phyloP scores from a whole-genome alignment of 1,139 yeast genomes.

The Kazachstania sp. region DNA sequence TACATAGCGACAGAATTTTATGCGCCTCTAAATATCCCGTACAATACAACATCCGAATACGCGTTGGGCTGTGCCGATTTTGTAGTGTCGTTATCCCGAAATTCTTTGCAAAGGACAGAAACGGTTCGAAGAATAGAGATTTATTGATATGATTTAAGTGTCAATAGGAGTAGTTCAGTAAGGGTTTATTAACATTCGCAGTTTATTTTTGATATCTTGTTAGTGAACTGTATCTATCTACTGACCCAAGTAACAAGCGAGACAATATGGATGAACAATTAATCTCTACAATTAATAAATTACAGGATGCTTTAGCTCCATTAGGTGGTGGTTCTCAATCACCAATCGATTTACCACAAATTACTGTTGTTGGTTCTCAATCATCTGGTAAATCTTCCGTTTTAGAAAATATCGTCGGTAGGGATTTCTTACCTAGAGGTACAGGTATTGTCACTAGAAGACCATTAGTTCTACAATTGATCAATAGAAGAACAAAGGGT shows the following conservation, averaged over 20 bases:
- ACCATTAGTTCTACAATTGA: constrained; percentile 76
- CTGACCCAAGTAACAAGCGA: background rate
- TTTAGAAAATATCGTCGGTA: constrained; percentile 85
- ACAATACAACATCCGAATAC: no score
- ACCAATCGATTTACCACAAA: constrained; percentile 89
- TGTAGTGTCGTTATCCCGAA: no score
- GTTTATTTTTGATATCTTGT: background rate
- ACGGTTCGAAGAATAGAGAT: background rate
- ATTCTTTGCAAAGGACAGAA: no score
- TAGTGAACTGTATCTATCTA: background rate
- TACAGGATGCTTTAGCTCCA: constrained; percentile 91
- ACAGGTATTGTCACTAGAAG: constrained; percentile 94
- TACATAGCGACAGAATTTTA: no score
- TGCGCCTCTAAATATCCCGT: no score
- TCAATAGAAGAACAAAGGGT: constrained; percentile 47
- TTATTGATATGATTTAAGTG: no score
- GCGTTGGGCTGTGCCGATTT: no score
- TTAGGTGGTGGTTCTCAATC: constrained; percentile 79
- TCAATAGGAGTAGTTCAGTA: no score
- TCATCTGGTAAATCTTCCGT: constrained; percentile 93
- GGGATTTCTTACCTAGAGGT: constrained; percentile 92
- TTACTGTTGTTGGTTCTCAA: constrained; percentile 94
- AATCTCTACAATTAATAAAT: constrained; percentile 83
- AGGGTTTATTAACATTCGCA: no score
- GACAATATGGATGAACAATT: constrained; percentile 74